These are phyloP conservation scores for Lenwebbia sp. DNA, from an alignment of 345 rosid species.

Conservation along the genomic window DNA sequence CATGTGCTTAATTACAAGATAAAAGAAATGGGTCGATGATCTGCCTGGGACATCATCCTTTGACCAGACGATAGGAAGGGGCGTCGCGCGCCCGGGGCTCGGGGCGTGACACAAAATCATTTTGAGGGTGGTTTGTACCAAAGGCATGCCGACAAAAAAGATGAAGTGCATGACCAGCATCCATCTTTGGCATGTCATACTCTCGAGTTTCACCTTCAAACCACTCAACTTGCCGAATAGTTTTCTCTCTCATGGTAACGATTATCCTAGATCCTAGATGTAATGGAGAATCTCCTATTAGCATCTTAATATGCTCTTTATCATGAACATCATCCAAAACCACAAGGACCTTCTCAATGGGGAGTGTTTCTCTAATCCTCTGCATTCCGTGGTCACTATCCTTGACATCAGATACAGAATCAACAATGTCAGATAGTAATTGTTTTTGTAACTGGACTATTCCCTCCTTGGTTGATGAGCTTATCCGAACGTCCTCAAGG, in stretches of 20 bases:
- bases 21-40: too few species aligned
- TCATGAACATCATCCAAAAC: not conserved
- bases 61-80: too few species aligned
- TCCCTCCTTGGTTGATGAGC: not conserved
- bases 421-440: too few species aligned
- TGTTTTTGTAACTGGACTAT: not conserved
- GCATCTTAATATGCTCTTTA: not conserved
- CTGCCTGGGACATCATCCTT: too few species aligned
- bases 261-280: not conserved
- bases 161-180: not conserved
- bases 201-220: too few species aligned
- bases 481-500: not conserved
- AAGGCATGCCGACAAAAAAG: conserved; percentile 1
- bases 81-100: too few species aligned
- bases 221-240: too few species aligned
- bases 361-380: not conserved
- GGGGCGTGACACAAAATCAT: too few species aligned
- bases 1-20: too few species aligned
- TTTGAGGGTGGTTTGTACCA: not conserved
- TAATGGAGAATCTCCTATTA: not conserved
- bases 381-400: not conserved
- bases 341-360: not conserved
- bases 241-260: not conserved
- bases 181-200: not conserved
- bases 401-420: too few species aligned